Evolutionary conservation across 768 basidiomycete genomes (phyloP), one percentile per base, ranked within the genome.

Genomic region (Gloeophyllum trabeum): DNA sequence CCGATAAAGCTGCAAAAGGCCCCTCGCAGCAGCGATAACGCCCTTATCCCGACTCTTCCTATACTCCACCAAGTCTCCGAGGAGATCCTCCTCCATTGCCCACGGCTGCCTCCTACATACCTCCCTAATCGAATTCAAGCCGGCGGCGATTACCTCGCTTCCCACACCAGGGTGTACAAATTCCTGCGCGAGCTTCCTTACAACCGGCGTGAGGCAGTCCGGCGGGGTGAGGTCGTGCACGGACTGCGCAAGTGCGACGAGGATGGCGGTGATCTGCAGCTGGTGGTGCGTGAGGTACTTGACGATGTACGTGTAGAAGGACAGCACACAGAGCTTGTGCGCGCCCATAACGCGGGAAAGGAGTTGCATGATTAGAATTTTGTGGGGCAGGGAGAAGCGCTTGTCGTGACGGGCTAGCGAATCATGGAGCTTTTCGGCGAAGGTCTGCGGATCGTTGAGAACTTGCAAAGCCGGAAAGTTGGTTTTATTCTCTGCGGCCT

Each of bases 121-220:
- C 59, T 98, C 94, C 23, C 92, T 73, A 32, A 99, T 90, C 13
- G 89, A 76, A 59, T 99, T 99, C 48, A 99, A 65, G n/a, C 96
- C 96, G 0, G 94, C 96, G 1, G 93, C 81, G 47, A 97, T 85
- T 53, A 98, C 91, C 60, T 97, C 92, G 51, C 83, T 77, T 1
- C 89, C 89, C 2, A 98, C 96, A 38, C 96, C 96, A 1, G 94
- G 93, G 59, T 98, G 93, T 2, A 99, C 86, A 51, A 98, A 99
- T 56, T 99, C 94, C 53, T 84, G 78, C 1, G 93, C 92, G 44
- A 99, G 65, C 61, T 98, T 99, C 39, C 78, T 73, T 43, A 99
- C 67, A 35, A 93, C 86, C 10, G 96, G 96, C 3, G 76, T 80
- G 4, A 99, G 66, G 3, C 74, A 88, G 55, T 97, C 93, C 0